Evolutionary conservation across 78 protist genomes (phyloP), one percentile per base, ranked within the genome.

Genomic region (Acrasis kona): DNA sequence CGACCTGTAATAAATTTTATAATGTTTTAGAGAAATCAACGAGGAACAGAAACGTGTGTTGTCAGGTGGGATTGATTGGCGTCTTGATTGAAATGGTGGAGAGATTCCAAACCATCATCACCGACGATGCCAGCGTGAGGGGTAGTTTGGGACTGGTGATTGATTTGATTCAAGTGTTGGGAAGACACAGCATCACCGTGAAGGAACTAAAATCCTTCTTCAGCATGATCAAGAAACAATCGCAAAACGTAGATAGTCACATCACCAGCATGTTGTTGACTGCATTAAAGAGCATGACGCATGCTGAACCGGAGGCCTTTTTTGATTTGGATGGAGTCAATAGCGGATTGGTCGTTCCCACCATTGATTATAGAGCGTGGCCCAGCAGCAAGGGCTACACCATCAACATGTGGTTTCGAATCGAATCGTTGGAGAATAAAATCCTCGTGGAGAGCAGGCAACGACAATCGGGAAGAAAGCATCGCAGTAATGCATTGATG

Each of bases 381-480:
- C n/a, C n/a, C n/a, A n/a, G n/a, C n/a, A n/a, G n/a, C n/a, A 9
- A 9, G 8, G 82, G 82, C 10, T 78, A 78, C 58, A 35, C 82
- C n/a, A 39, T 78, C 9, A 5, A 5, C 12, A 76, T 74, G 19
- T 78, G 82, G 79, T 27, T 78, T 7, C 74, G 82, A 4, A 27
- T 78, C n/a, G 82, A 78, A 34, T n/a, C 9, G 28, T 5, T 76
- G 58, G 7, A 67, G 3, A 7, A 74, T 68, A 28, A 50, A 50
- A 27, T 10, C 70, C 5, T 30, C 32, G 39, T 5, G 5, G 65
- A n/a, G n/a, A n/a, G n/a, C n/a, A n/a, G n/a, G n/a, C n/a, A n/a
- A n/a, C n/a, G n/a, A n/a, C n/a, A n/a, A n/a, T n/a, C n/a, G n/a
- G n/a, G n/a, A n/a, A n/a, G n/a, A n/a, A n/a, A n/a, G n/a, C n/a